These are phyloP conservation scores for Cladosporium sp. DNA, from an alignment of 2,329 filamentous ascomycete genomes.

Conservation along the genomic window DNA sequence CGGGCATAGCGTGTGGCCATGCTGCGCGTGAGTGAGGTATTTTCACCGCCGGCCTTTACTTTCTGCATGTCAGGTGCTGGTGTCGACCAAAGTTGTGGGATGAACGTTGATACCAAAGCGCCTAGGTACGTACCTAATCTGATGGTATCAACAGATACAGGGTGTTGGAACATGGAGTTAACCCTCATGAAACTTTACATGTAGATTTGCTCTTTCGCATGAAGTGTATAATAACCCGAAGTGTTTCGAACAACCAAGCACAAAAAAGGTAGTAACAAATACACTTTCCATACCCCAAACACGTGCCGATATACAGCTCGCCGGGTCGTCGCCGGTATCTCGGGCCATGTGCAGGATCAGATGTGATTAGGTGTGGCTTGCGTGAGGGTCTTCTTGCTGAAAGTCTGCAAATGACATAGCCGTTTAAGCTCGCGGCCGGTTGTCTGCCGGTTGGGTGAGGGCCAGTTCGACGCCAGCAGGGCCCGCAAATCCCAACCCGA, in stretches of 20 bases:
- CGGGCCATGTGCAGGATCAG: neutral
- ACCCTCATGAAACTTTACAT: neutral
- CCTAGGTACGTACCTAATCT: neutral
- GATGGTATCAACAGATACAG: neutral
- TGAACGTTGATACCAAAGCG: neutral
- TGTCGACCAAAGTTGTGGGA: neutral
- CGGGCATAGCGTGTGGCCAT: neutral
- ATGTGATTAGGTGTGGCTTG: neutral
- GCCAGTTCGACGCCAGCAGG: neutral
- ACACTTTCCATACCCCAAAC: neutral
- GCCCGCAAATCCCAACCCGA: conserved; percentile 14
- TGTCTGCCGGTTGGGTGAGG: neutral
- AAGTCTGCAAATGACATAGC: conserved; percentile 2
- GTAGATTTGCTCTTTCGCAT: neutral
- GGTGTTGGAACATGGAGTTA: neutral
- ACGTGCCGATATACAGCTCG: conserved; percentile 2
- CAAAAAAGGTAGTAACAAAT: neutral
- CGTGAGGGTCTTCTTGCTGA: no score
- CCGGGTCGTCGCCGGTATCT: conserved; percentile 3
- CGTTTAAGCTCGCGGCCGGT: conserved; percentile 12
- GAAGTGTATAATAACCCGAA: neutral
- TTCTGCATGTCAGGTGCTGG: neutral
- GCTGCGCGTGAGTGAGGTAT: neutral
- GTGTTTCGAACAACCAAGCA: neutral
- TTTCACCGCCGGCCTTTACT: neutral